Percentiles rank a stretch among this genome's conserved stretches.
Evolutionary conservation across 225 moss, liverwort and hornwort species (phyloP).

Genomic region (Polytrichum commune): DNA sequence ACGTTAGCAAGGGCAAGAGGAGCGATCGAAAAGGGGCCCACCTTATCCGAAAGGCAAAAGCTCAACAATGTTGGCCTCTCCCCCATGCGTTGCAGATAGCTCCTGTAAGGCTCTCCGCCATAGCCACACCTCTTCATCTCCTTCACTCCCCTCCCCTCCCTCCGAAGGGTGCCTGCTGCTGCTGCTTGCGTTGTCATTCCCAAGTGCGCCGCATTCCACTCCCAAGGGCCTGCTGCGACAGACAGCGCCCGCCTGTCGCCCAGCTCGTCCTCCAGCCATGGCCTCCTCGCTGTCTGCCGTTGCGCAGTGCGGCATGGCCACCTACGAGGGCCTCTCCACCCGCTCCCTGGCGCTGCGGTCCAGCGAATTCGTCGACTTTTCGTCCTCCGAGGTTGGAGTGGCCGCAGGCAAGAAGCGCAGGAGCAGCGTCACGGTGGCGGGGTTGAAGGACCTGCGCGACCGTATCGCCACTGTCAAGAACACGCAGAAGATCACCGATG

Average conservation of each 20-base stretch:
- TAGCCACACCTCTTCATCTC: neutral
- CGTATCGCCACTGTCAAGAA: constrained; percentile 85
- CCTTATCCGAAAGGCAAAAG: neutral
- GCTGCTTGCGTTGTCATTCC: too few relatives aligned
- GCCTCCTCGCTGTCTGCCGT: neutral
- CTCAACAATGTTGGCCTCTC: neutral
- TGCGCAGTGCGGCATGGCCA: constrained; percentile 6
- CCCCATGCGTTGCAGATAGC: neutral
- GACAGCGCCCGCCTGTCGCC: too few relatives aligned
- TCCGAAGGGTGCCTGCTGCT: too few relatives aligned
- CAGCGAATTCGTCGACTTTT: constrained; percentile 33
- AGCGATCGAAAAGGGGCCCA: neutral
- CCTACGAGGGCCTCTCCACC: constrained; percentile 65
- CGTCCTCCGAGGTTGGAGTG: constrained; percentile 23
- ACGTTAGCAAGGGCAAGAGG: neutral
- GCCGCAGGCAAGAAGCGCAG: constrained; percentile 39
- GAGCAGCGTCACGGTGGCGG: constrained; percentile 38
- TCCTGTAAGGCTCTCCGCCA: constrained; percentile 3
- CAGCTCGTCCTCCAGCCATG: neutral
- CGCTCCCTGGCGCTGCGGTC: constrained; percentile 60
- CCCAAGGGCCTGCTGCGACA: too few relatives aligned
- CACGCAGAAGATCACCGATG: constrained; percentile 95
- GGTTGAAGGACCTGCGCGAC: constrained; percentile 70
- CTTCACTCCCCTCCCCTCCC: neutral
- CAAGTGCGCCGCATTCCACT: too few relatives aligned